Percentiles rank a stretch among this genome's conserved stretches.
Evolutionary conservation across 108 stramenopile species (phyloP).

Genomic region (Nitzschia sp.): DNA sequence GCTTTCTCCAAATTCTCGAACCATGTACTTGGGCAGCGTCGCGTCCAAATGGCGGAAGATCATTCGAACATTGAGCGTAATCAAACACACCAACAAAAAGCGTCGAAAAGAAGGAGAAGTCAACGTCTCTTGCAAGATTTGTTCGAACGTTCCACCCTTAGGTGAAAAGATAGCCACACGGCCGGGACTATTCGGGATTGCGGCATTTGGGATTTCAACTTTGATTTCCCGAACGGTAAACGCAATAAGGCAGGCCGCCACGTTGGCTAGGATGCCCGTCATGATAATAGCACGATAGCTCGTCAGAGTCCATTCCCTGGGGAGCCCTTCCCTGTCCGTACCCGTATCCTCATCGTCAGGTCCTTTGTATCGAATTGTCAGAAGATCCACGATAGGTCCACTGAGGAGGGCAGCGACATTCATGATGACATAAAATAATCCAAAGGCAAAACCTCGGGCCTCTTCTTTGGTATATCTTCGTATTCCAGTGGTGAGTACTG

Average conservation of each 20-base stretch:
- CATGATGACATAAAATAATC: conserved; percentile 82
- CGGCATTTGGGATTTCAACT: conserved; percentile 26
- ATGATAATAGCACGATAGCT: conserved; percentile 69
- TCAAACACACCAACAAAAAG: conserved; percentile 67
- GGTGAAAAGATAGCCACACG: conserved; percentile 54
- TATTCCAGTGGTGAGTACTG: conserved; percentile 65
- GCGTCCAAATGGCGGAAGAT: conserved; percentile 87
- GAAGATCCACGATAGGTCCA: conserved; percentile 69
- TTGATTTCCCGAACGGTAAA: conserved; percentile 70
- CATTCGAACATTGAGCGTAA: conserved; percentile 83
- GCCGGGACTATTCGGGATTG: neutral
- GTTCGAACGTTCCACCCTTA: conserved; percentile 38
- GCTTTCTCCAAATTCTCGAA: conserved; percentile 73
- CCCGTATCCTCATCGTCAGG: neutral
- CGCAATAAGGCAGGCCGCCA: conserved; percentile 52
- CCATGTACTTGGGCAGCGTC: conserved; percentile 83
- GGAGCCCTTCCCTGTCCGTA: neutral
- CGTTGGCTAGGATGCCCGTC: conserved; percentile 60
- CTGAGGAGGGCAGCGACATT: conserved; percentile 78
- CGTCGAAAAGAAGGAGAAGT: conserved; percentile 68
- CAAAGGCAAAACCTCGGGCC: conserved; percentile 84
- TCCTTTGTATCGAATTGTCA: conserved; percentile 49
- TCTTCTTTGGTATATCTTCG: conserved; percentile 59
- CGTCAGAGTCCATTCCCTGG: conserved; percentile 50
- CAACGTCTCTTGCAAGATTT: conserved; percentile 57